Conservation (phyloP, 1,284 basidiomycete species). For the Pyrrhoderma noxium region DNA sequence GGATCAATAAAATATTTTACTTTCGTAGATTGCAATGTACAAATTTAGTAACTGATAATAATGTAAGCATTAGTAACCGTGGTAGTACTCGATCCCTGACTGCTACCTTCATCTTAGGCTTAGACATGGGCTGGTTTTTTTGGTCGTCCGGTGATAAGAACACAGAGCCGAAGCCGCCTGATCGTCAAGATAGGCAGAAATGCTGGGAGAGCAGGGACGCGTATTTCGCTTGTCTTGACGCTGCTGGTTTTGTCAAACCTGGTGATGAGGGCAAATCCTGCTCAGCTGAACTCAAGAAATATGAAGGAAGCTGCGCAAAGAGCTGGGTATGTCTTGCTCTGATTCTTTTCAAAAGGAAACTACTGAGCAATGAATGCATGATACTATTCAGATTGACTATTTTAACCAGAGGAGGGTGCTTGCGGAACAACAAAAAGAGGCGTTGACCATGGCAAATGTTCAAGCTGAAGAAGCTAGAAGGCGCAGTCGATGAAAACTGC, state of each 20-base stretch:
- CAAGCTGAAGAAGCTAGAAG: constrained; percentile 41
- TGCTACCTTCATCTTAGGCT: neutral
- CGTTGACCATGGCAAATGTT: constrained; percentile 47
- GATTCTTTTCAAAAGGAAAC: neutral
- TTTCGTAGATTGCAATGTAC: too few relatives aligned
- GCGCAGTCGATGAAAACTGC: constrained; percentile 8
- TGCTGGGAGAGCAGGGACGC: constrained; percentile 75
- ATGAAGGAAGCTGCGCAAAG: constrained; percentile 65
- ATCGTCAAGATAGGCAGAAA: constrained; percentile 48
- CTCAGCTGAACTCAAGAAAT: constrained; percentile 40
- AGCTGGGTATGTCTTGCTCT: constrained; percentile 61
- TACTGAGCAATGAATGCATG: neutral
- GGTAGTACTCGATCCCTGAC: too few relatives aligned
- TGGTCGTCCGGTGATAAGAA: constrained; percentile 4
- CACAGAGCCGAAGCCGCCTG: constrained; percentile 14
- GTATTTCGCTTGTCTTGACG: constrained; percentile 73
- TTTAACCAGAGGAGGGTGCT: constrained; percentile 77
- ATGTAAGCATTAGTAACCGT: neutral
- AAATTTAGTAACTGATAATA: neutral
- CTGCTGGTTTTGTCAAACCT: constrained; percentile 52
- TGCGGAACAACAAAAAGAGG: constrained; percentile 62
- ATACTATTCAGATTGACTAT: constrained; percentile 58
- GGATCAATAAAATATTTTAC: too few relatives aligned
- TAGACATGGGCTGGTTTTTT: constrained; percentile 14
- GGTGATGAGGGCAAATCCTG: constrained; percentile 60